Percentiles rank a stretch among this genome's conserved stretches.
These are phyloP conservation scores for Colletotrichum truncatum DNA, from an alignment of 2,329 filamentous ascomycete species.

Conservation along the genomic window DNA sequence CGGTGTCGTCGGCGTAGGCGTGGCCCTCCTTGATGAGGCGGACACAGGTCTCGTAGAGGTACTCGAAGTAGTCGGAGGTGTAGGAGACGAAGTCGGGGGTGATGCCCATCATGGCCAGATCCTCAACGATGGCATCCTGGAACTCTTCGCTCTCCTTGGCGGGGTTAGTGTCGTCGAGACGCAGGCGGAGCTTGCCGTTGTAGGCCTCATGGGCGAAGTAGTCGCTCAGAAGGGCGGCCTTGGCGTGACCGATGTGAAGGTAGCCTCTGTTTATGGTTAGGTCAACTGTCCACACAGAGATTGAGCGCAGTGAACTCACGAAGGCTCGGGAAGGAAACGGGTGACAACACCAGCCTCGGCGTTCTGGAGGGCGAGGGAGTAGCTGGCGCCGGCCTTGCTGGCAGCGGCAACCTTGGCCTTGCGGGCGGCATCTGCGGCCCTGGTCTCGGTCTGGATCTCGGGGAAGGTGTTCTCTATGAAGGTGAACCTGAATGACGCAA, in stretches of 20 bases:
- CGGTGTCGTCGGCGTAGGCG: conserved; percentile 94
- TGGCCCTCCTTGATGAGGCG: conserved; percentile 86
- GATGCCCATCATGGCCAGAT: conserved; percentile 90
- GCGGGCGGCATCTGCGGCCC: conserved; percentile 73
- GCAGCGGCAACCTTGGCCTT: conserved; percentile 75
- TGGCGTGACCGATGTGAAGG: conserved; percentile 94
- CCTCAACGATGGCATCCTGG: conserved; percentile 92
- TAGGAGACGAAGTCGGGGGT: conserved; percentile 87
- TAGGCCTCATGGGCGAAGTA: conserved; percentile 97
- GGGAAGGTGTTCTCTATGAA: conserved; percentile 85
- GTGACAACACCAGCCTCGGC: conserved; percentile 91
- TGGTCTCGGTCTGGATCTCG: conserved; percentile 77
- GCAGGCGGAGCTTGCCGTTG: conserved; percentile 87
- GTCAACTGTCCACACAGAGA: background rate
- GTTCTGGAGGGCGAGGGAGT: conserved; percentile 87
- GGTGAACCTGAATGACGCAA: conserved; percentile 60
- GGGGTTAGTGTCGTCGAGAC: conserved; percentile 98
- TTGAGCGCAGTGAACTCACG: conserved; percentile 51
- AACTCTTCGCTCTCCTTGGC: conserved; percentile 97
- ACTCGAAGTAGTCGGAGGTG: conserved; percentile 95
- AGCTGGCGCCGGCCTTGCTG: conserved; percentile 84
- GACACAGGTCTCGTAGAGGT: conserved; percentile 87
- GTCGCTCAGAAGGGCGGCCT: conserved; percentile 92
- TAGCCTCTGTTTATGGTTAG: conserved; percentile 46
- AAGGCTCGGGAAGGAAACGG: conserved; percentile 93